Base-by-base conservation (phyloP, 2,329 filamentous ascomycete species). In the Apiospora phragmitis region DNA sequence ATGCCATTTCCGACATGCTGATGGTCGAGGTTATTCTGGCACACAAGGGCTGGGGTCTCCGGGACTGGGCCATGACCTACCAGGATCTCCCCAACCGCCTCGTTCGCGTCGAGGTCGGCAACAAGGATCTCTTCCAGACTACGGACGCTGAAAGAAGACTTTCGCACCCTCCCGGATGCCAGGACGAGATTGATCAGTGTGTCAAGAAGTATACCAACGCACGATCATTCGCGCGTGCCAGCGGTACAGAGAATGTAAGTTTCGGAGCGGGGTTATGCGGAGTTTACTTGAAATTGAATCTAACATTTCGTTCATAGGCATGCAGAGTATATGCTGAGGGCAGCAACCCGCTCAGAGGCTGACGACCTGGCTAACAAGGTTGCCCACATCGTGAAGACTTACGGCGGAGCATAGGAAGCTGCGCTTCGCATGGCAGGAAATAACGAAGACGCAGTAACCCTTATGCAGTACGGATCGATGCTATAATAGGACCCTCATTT, bases 21-120 rank as follows among this genome's bases (percentile, higher is more conserved):
- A 91, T 99, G 78, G 95, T 98, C 49, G 96, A 99, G 83, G 93
- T 95, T 43, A 96, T 98, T 75, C 91, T 99, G 51, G 95, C 96
- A 8, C 94, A 98, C 88, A 98, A 98, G 85, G 88, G 87, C 75
- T 99, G 95, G 95, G 91, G 89, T 35, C 91, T 94, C 65, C 91
- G 92, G 80, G 94, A 98, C 80, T 99, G 96, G 96, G 91, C 95
- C 73, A 89, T 90, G 74, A 98, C 94, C 6, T 99, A 99, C 85
- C 92, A 90, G 32, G 96, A 99, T 81, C 90, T 98, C 18, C 96
- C 96, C 68, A 98, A 98, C 85, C 92, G 94, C 41, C 91, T 99
- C n/a, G 93, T 97, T 71, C 93, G 95, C 72, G 94, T 68, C 73
- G 92, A 97, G 79, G 96, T 99, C 68, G 88, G 87, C 68, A 91